A percentile compares a stretch with the other conserved stretches of the same genome.
Conservation (phyloP, 1,139 yeast genomes). For the Wickerhamomyces sp. region DNA sequence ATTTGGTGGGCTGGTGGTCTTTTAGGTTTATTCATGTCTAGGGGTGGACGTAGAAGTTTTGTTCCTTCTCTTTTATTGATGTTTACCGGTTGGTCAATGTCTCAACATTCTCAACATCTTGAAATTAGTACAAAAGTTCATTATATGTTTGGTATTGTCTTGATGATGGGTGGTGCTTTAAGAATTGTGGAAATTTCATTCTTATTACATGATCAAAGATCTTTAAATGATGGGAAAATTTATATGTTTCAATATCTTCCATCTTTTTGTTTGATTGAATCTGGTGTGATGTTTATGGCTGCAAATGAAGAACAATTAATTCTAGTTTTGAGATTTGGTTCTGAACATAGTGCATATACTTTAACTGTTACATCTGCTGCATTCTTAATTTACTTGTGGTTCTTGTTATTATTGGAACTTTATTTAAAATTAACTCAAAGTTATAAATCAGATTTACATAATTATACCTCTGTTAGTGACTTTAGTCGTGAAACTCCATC, state of each 20-base stretch:
- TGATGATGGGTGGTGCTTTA: conserved; percentile 71
- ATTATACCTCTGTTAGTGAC: conserved; percentile 7
- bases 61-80: conserved; percentile 78
- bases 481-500: conserved; percentile 8
- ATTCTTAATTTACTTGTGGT: conserved; percentile 64
- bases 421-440: conserved; percentile 43
- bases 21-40: conserved; percentile 70
- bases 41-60: conserved; percentile 61
- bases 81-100: conserved; percentile 93
- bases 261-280: conserved; percentile 68
- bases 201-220: conserved; percentile 52
- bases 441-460: conserved; percentile 7
- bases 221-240: conserved; percentile 41
- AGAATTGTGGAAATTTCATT: conserved; percentile 77
- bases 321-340: conserved; percentile 65
- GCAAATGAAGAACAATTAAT: conserved; percentile 87
- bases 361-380: conserved; percentile 73
- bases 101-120: conserved; percentile 75
- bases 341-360: conserved; percentile 82
- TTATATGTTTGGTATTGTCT: conserved; percentile 73
- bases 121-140: conserved; percentile 81
- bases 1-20: conserved; percentile 96
- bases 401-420: conserved; percentile 48
- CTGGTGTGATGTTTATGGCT: conserved; percentile 83
- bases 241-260: conserved; percentile 78